Evolutionary conservation across 306 rosid species (phyloP).

Genomic region (Malus orientalis): DNA sequence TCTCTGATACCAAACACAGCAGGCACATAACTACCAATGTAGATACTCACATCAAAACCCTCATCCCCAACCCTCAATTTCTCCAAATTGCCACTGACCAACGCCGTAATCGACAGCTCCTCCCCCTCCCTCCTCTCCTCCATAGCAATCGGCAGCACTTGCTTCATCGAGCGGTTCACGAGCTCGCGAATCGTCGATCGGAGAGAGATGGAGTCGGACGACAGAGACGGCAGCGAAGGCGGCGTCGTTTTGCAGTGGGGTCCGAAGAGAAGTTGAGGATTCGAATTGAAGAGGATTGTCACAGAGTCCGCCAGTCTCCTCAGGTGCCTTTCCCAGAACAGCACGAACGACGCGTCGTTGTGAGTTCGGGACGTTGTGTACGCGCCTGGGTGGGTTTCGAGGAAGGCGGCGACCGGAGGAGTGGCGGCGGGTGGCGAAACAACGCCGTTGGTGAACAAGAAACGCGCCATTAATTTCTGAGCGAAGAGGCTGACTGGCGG

Average conservation of each 20-base stretch:
- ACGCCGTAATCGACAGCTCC: constrained; percentile 64
- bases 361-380: constrained; percentile 89
- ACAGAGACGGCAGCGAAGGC: constrained; percentile 10
- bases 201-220: constrained; percentile 19
- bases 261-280: constrained; percentile 51
- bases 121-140: constrained; percentile 37
- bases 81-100: constrained; percentile 53
- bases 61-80: constrained; percentile 19
- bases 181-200: constrained; percentile 39
- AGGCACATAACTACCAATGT: constrained; percentile 50
- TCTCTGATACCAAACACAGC: constrained; percentile 34
- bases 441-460: constrained; percentile 58
- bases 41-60: constrained; percentile 41
- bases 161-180: constrained; percentile 42
- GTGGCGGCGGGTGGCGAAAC: constrained; percentile 33
- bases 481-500: not conserved
- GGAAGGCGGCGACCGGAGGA: constrained; percentile 53
- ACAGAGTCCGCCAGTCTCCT: constrained; percentile 63
- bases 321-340: constrained; percentile 83
- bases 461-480: constrained; percentile 18
- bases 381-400: constrained; percentile 76
- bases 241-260: constrained; percentile 7
- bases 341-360: constrained; percentile 50
- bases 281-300: constrained; percentile 34
- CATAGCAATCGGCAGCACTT: constrained; percentile 48